Conservation (phyloP, 148 eudicot species). For the Euryodendron excelsum region DNA sequence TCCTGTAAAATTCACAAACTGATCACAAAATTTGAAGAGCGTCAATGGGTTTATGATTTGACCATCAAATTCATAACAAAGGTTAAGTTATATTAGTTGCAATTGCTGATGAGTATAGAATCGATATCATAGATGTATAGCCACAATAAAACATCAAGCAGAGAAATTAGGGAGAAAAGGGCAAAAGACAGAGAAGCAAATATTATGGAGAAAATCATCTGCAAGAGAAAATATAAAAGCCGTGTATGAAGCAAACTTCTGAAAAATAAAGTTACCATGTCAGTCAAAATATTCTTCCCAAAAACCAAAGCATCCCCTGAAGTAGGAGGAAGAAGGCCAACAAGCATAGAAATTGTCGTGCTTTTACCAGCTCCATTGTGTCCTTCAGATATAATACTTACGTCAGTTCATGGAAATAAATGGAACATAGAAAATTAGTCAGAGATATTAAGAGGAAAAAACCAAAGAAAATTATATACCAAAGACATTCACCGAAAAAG, state of each 20-base stretch:
- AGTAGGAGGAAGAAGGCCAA: conserved; percentile 88
- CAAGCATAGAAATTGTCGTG: conserved; percentile 98
- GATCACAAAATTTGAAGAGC: conserved; percentile 3
- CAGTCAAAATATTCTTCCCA: conserved; percentile 80
- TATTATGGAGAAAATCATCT: neutral
- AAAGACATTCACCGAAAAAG: neutral
- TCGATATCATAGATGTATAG: too few species aligned
- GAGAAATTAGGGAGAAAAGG: neutral
- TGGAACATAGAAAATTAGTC: neutral
- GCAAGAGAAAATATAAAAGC: neutral
- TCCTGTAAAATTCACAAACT: conserved; percentile 48
- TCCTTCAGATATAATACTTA: conserved; percentile 41
- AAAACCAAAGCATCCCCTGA: conserved; percentile 94
- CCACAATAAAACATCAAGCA: neutral
- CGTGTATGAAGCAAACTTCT: neutral
- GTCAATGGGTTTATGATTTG: neutral
- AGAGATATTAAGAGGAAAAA: neutral
- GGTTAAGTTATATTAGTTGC: neutral
- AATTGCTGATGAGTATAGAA: neutral
- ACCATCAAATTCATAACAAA: neutral
- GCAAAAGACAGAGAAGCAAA: neutral
- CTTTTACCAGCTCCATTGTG: conserved; percentile 99
- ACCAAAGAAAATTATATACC: neutral
- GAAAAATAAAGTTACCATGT: conserved; percentile 58
- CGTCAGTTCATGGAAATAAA: conserved; percentile 5